phyloP scores from a whole-genome alignment of 2,329 filamentous ascomycete genomes.

The Pestalotiopsis fici region DNA sequence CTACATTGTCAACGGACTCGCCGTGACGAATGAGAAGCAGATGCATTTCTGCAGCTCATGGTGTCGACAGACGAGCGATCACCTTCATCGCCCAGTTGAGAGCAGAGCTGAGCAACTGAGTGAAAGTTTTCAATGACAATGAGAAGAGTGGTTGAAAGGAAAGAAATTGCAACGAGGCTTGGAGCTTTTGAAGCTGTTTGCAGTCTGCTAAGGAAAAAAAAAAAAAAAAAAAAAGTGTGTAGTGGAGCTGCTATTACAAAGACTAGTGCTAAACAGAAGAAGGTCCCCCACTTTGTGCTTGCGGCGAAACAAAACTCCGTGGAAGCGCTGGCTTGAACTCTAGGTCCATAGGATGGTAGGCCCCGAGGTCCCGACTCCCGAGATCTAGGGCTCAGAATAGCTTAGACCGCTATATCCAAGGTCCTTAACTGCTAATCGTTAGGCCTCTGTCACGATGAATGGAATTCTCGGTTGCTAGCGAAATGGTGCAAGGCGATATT shows the following conservation, averaged over 20 bases:
- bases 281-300: neutral
- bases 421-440: neutral
- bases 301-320: neutral
- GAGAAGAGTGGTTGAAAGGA: neutral
- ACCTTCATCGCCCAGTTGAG: constrained; percentile 1
- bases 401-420: neutral
- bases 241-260: neutral
- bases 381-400: neutral
- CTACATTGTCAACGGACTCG: constrained; percentile 89
- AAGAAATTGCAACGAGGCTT: neutral
- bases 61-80: constrained; percentile 7
- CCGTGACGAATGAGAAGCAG: constrained; percentile 83
- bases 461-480: neutral
- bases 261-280: neutral
- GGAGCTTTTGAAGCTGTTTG: neutral
- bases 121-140: neutral
- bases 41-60: constrained; percentile 37
- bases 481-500: neutral
- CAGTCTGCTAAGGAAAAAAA: neutral
- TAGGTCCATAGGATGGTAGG: neutral
- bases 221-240: neutral
- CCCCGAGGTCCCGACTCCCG: neutral
- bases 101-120: constrained; percentile 10
- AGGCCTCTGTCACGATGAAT: neutral
- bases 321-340: neutral